Percentiles rank a stretch among this genome's conserved stretches.
These are phyloP conservation scores for Beta vulgaris DNA, from an alignment of 148 eudicot genomes.

Conservation along the genomic window DNA sequence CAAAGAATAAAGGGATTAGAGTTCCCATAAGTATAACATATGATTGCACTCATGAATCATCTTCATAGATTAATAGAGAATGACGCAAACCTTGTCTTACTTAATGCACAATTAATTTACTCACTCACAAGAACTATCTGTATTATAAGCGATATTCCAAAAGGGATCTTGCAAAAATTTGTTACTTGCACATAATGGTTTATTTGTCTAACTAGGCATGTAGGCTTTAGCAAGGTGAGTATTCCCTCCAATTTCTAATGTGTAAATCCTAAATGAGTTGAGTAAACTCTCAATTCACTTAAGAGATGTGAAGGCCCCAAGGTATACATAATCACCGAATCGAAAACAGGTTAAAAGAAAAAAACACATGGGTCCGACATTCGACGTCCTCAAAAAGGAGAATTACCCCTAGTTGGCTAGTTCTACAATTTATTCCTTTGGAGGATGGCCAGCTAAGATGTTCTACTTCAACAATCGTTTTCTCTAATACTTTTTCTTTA, in stretches of 20 bases:
- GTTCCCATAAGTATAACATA: neutral
- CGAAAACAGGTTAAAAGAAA: neutral
- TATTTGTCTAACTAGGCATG: too few species aligned
- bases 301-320: neutral
- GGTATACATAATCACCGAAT: neutral
- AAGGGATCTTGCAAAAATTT: too few species aligned
- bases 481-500: neutral
- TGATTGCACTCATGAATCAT: neutral
- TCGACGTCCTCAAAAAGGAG: neutral
- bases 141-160: neutral
- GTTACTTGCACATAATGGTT: too few species aligned
- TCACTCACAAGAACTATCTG: neutral
- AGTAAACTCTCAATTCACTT: neutral
- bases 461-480: neutral
- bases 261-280: neutral
- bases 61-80: neutral
- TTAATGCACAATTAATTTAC: neutral
- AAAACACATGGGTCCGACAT: neutral
- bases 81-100: neutral
- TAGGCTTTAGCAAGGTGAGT: neutral
- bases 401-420: too few species aligned
- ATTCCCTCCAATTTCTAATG: neutral
- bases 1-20: neutral
- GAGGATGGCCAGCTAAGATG: too few species aligned
- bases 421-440: too few species aligned